These are phyloP conservation scores for Albugo candida DNA, from an alignment of 352 stramenopile species.

Conservation along the genomic window DNA sequence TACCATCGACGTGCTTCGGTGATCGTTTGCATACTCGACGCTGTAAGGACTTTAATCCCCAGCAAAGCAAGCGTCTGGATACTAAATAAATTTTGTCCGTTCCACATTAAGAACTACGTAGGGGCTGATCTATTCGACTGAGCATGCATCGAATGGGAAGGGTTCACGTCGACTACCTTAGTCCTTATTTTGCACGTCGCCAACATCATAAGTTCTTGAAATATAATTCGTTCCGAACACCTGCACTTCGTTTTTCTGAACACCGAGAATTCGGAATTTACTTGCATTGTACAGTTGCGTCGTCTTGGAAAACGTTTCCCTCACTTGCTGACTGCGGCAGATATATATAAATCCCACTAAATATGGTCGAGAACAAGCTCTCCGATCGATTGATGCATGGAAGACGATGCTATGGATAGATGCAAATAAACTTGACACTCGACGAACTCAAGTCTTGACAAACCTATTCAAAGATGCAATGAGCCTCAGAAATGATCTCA, in stretches of 20 bases:
- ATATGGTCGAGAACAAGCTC: conserved; percentile 90
- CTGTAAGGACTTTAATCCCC: too few species aligned
- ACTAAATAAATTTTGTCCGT: too few species aligned
- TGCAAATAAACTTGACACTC: conserved; percentile 95
- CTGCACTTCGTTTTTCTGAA: conserved; percentile 64
- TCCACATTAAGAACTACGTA: too few species aligned
- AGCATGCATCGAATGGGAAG: too few species aligned
- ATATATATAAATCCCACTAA: conserved; percentile 98
- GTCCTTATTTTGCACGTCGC: too few species aligned
- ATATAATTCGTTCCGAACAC: conserved; percentile 64
- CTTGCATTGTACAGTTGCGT: conserved; percentile 81
- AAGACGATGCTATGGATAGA: conserved; percentile 96
- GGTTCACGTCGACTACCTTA: too few species aligned
- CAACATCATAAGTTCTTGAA: conserved; percentile 71
- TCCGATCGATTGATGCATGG: conserved; percentile 96
- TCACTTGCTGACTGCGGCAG: conserved; percentile 78
- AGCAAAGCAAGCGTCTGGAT: too few species aligned
- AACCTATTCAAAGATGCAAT: conserved; percentile 21
- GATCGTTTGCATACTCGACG: too few species aligned
- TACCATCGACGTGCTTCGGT: too few species aligned
- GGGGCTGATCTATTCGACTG: too few species aligned
- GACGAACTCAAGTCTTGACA: conserved; percentile 97
- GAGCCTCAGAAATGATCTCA: background rate
- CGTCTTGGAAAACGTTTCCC: conserved; percentile 78
- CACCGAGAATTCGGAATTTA: conserved; percentile 74